Base-by-base conservation (phyloP, 495 filamentous ascomycete genomes). In the Penicillium turbatum region DNA sequence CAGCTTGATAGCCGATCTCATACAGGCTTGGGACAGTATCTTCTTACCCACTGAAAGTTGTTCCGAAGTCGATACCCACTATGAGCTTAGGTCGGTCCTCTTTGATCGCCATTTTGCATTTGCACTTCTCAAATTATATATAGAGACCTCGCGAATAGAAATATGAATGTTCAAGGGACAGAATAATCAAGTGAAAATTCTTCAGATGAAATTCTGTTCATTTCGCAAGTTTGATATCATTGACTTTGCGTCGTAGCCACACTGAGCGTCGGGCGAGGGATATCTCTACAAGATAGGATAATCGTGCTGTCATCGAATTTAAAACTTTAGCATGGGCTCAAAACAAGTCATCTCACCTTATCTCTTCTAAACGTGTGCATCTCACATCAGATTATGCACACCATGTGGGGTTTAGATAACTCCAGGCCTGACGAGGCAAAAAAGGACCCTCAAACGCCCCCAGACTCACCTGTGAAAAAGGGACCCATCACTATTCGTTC, bases 21-120 rank as follows among this genome's bases (percentile, higher is more conserved):
- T 57, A 24, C 21, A 24, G 4, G 21, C 4, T 24, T 4, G 26
- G 64, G 36, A 21, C 41, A 56, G 1, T 55, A 64, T 24, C 55
- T 16, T 37, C 41, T 29, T 29, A 64, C 64, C 67, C 67, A 30
- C 60, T 68, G 39, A 57, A 79, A 0, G 75, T 80, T 6, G 74
- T 80, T 12, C 75, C 77, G 51, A 78, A 78, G 54, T 80, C 77
- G 21, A 79, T 63, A 13, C 68, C 74, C 24, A 79, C 56, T 11
- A 71, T 55, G 1, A 77, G 54, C 15, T 31, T 35, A 2, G 55
- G 38, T 10, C 39, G 30, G 0, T 35, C 29, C 2, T 42, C 39
- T 26, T 9, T 8, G 13, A 7, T 31, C 2, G 37, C 10, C 19
- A 51, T 27, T 7, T 51, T 16, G 30, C 21, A 19, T 31, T 30